These are phyloP conservation scores for Cyberlindnera xishuangbannaensis DNA, from an alignment of 805 yeast species.

Conservation along the genomic window DNA sequence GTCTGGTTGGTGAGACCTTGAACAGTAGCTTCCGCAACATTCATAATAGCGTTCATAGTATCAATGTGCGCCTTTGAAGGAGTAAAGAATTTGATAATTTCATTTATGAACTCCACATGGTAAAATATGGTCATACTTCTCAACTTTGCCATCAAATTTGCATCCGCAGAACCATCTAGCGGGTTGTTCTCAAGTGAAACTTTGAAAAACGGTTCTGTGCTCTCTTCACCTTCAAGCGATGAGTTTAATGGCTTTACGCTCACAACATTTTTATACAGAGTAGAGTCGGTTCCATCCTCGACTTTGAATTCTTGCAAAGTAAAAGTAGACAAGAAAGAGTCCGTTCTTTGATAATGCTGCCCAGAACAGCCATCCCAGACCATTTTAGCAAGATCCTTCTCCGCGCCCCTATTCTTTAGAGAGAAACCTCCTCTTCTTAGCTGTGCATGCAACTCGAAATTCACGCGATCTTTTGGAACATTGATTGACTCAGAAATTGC, in stretches of 20 bases:
- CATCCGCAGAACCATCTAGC: constrained; percentile 76
- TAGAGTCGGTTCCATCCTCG: constrained; percentile 76
- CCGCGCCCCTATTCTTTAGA: constrained; percentile 34
- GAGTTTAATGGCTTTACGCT: constrained; percentile 64
- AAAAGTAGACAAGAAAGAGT: constrained; percentile 66
- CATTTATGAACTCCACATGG: constrained; percentile 78
- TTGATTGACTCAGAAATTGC: constrained; percentile 47
- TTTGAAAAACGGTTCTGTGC: constrained; percentile 66
- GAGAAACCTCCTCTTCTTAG: constrained; percentile 75
- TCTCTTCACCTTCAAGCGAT: constrained; percentile 27
- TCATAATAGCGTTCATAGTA: constrained; percentile 84
- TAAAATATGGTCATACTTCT: constrained; percentile 87
- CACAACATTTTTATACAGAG: constrained; percentile 82
- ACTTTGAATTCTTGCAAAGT: constrained; percentile 76
- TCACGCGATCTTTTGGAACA: constrained; percentile 67
- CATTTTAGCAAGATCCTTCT: constrained; percentile 60
- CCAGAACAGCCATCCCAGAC: constrained; percentile 78
- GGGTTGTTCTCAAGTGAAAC: constrained; percentile 84
- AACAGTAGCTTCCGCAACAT: constrained; percentile 92
- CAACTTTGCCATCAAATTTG: constrained; percentile 64
- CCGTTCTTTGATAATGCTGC: constrained; percentile 69
- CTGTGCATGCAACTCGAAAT: constrained; percentile 59
- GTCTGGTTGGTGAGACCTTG: constrained; percentile 90
- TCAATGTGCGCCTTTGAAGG: constrained; percentile 85
- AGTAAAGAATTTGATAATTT: constrained; percentile 66